Percentiles rank a stretch among this genome's conserved stretches.
These are phyloP conservation scores for Bryum argenteum DNA, from an alignment of 225 moss, liverwort and hornwort genomes.

Conservation along the genomic window DNA sequence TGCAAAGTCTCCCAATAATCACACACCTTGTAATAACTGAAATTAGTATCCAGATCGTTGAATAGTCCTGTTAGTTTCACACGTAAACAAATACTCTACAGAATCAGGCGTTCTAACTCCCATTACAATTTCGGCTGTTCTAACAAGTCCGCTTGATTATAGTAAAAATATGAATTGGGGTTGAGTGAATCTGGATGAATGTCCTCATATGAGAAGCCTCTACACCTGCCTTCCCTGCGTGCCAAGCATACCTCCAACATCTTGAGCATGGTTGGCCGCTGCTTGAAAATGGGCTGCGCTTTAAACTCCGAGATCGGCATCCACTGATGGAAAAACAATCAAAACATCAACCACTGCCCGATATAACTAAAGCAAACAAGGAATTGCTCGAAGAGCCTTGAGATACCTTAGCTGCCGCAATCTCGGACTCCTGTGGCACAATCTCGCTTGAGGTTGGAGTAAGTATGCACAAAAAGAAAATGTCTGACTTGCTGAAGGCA, in stretches of 20 bases:
- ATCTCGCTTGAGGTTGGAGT: conserved; percentile 55
- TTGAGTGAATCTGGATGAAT: conserved; percentile 30
- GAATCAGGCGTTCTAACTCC: not conserved
- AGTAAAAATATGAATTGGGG: conserved; percentile 38
- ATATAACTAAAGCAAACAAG: not conserved
- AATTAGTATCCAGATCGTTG: too few species aligned
- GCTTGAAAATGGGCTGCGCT: conserved; percentile 47
- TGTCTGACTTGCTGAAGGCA: conserved; percentile 59
- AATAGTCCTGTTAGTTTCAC: not conserved
- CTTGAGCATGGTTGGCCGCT: conserved; percentile 36
- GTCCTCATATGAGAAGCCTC: conserved; percentile 37
- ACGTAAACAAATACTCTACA: conserved; percentile 20
- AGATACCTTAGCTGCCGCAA: conserved; percentile 64
- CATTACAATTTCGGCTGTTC: conserved; percentile 21
- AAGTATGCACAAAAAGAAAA: conserved; percentile 68
- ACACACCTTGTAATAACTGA: too few species aligned
- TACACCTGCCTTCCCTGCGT: conserved; percentile 36
- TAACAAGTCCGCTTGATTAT: conserved; percentile 34
- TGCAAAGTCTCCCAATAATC: too few species aligned
- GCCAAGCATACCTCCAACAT: conserved; percentile 58
- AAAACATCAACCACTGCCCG: not conserved
- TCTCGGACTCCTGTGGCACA: conserved; percentile 62
- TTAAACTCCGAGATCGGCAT: conserved; percentile 53
- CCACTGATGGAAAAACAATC: conserved; percentile 43
- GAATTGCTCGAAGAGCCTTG: not conserved